These are phyloP conservation scores for Colletotrichum acutatum DNA, from an alignment of 2,329 filamentous ascomycete genomes.

Conservation along the genomic window DNA sequence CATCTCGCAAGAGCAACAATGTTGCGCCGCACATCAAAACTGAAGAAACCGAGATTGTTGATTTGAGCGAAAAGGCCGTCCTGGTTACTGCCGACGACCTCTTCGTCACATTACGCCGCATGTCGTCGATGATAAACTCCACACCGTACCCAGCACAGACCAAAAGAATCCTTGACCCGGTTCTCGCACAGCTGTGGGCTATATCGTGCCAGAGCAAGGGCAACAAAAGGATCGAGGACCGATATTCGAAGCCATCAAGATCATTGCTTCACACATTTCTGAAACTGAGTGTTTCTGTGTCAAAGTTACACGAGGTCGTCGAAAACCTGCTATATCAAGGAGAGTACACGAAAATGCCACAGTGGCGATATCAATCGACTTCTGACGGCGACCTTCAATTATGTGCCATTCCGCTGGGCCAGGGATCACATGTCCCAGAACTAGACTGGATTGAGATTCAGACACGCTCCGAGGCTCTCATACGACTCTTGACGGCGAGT, in stretches of 20 bases:
- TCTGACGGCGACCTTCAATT: conserved; percentile 64
- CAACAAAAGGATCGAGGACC: conserved; percentile 46
- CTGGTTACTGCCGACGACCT: conserved; percentile 62
- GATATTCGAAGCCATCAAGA: conserved; percentile 57
- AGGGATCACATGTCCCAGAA: conserved; percentile 36
- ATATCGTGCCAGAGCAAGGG: conserved; percentile 63
- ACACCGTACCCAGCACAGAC: conserved; percentile 75
- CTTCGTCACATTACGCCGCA: conserved; percentile 61
- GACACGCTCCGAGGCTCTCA: conserved; percentile 58
- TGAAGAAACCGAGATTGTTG: conserved; percentile 50
- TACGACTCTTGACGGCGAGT: conserved; percentile 60
- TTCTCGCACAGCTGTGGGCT: conserved; percentile 73
- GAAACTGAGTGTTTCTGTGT: conserved; percentile 63
- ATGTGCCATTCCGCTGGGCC: conserved; percentile 41
- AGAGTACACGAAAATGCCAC: conserved; percentile 41
- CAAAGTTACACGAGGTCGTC: conserved; percentile 61
- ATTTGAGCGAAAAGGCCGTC: conserved; percentile 55
- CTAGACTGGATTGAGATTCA: conserved; percentile 59
- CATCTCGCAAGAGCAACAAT: conserved; percentile 46
- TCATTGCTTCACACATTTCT: conserved; percentile 68
- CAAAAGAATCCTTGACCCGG: conserved; percentile 67
- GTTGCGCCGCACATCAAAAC: neutral
- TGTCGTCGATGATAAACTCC: conserved; percentile 67
- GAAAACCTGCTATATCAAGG: conserved; percentile 68
- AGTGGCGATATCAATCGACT: conserved; percentile 65